phyloP scores from a whole-genome alignment of 208 protist species.

The Leishmania amazonensis region DNA sequence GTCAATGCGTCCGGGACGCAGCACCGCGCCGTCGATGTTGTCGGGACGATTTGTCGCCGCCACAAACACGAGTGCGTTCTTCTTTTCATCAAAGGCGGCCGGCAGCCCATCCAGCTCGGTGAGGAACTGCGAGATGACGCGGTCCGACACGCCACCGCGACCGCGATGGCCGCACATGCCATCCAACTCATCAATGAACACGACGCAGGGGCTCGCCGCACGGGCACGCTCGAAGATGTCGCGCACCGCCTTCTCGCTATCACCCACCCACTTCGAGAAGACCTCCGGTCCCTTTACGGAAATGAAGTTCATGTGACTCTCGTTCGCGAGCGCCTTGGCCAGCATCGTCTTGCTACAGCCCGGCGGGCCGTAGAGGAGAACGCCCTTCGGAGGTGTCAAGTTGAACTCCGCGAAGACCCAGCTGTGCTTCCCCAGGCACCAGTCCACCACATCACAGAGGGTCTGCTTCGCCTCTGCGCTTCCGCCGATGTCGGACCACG shows the following conservation, averaged over 20 bases:
- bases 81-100: conserved; percentile 28
- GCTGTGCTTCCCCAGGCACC: conserved; percentile 89
- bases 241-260: conserved; percentile 99
- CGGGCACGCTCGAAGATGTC: conserved; percentile 93
- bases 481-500: conserved; percentile 96
- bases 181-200: conserved; percentile 99
- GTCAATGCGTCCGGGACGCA: conserved; percentile 93
- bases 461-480: conserved; percentile 90
- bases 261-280: conserved; percentile 99
- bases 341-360: conserved; percentile 99
- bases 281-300: conserved; percentile 97
- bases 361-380: conserved; percentile 98
- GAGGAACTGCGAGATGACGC: conserved; percentile 98
- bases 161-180: conserved; percentile 97
- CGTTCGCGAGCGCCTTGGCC: conserved; percentile 98
- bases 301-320: conserved; percentile 82
- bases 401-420: conserved; percentile 93
- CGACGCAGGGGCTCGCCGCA: conserved; percentile 74
- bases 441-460: conserved; percentile 90
- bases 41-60: conserved; percentile 94
- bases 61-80: conserved; percentile 94
- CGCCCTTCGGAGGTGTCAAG: conserved; percentile 93
- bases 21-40: conserved; percentile 90
- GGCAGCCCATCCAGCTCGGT: conserved; percentile 93
- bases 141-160: conserved; percentile 90